Conservation (phyloP, 352 stramenopile genomes). For the Elongisporangium undulatum region DNA sequence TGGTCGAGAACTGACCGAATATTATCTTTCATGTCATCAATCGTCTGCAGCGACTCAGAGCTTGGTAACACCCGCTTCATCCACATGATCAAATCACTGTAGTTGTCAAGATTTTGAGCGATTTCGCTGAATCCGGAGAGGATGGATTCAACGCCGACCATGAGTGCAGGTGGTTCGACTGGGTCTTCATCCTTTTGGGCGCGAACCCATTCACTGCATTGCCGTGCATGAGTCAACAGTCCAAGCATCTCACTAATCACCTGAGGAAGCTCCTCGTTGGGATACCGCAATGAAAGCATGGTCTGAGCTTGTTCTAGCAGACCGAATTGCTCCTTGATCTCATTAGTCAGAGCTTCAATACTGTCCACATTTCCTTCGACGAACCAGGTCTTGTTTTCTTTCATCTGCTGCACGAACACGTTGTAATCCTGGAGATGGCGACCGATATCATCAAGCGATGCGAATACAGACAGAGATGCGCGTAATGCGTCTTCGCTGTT, state of each 20-base stretch:
- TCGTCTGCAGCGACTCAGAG: conserved; percentile 16
- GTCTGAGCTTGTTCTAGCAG: conserved; percentile 23
- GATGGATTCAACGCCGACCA: conserved; percentile 7
- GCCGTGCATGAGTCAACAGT: conserved; percentile 13
- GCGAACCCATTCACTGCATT: background rate
- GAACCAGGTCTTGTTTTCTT: conserved; percentile 3
- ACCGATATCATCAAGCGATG: conserved; percentile 45
- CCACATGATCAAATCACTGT: conserved; percentile 17
- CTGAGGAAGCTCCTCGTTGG: conserved; percentile 23
- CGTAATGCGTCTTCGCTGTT: conserved; percentile 14
- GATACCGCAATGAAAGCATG: conserved; percentile 24
- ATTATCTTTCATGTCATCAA: conserved; percentile 21
- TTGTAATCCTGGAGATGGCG: conserved; percentile 64
- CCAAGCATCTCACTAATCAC: conserved; percentile 17
- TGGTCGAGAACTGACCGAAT: conserved; percentile 19
- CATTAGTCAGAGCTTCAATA: conserved; percentile 25
- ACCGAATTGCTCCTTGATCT: conserved; percentile 30
- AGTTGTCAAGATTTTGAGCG: conserved; percentile 19
- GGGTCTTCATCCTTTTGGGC: conserved; percentile 3
- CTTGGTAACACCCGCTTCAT: conserved; percentile 26
- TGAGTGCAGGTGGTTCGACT: background rate
- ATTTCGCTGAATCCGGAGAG: conserved; percentile 21
- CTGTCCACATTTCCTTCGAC: conserved; percentile 11
- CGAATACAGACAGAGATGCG: conserved; percentile 31
- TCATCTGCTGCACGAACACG: conserved; percentile 34